Evolutionary conservation across 169 alveolate species (phyloP), one percentile per base, ranked within the genome.

Genomic region (Cystoisospora suis): DNA sequence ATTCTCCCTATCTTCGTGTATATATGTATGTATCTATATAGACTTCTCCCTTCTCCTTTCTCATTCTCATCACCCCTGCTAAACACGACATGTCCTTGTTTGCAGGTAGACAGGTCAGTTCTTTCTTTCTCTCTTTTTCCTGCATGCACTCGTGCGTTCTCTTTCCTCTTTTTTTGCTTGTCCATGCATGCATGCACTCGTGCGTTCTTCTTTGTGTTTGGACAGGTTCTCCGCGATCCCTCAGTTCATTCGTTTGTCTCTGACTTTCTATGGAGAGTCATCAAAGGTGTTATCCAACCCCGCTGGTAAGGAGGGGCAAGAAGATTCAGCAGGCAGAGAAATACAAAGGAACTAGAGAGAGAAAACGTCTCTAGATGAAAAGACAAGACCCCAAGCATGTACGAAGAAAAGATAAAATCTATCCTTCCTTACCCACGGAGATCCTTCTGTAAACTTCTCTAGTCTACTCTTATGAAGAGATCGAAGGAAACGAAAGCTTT

Each of bases 221-320:
- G n/a, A 20, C 77, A 65, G 77, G 77, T 65, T 65, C 77, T 65
- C n/a, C 45, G 44, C n/a, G 77, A 65, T 44, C 7, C 77, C 45
- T 32, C 77, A 44, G 36, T 65, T 20, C 77, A n/a, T 7, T 32
- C n/a, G 36, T 4, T 65, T 27, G 77, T 65, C 77, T 65, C 77
- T 23, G 77, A 65, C 40, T 65, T 65, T 44, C 77, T 65, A 36
- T 65, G 77, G 77, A 15, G 12, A 17, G 77, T 65, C 12, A 36
- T 65, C 77, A 65, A 65, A n/a, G 77, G 77, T 5, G 1, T 65
- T 44, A 65, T 65, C 45, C 77, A 65, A 44, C 77, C 77, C 45
- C 9, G 77, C 9, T 65, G 77, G 77, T 65, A n/a, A 65, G 29
- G 42, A 9, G 36, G 40, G 29, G 40, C 3, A 58, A 3, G 72